A percentile compares a stretch with the other conserved stretches of the same genome.
phyloP scores from a whole-genome alignment of 2,329 filamentous ascomycete species.

The Pseudocercospora crystallina region DNA sequence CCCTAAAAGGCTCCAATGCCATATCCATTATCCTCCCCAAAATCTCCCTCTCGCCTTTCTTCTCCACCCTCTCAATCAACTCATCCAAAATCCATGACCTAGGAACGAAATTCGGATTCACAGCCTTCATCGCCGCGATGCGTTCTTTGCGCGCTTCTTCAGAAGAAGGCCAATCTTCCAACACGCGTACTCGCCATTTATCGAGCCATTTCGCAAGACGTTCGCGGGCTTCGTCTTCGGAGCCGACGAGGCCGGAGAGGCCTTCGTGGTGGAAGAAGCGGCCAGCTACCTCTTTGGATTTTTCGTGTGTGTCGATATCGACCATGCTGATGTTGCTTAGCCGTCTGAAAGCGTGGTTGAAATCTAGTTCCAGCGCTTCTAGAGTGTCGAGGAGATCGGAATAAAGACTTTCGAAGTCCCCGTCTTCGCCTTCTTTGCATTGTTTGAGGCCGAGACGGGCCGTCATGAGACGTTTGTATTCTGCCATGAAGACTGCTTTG shows the following conservation, averaged over 20 bases:
- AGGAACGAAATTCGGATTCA: constrained; percentile 92
- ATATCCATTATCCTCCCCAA: constrained; percentile 77
- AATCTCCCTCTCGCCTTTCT: constrained; percentile 76
- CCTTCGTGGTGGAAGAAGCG: constrained; percentile 81
- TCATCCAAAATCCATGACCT: constrained; percentile 92
- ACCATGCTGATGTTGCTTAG: constrained; percentile 64
- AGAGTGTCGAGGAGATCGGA: constrained; percentile 80
- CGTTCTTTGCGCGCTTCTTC: constrained; percentile 60
- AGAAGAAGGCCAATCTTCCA: constrained; percentile 72
- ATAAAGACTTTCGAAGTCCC: constrained; percentile 78
- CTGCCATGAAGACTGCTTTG: constrained; percentile 79
- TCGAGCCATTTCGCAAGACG: constrained; percentile 76
- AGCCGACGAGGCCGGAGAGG: constrained; percentile 56
- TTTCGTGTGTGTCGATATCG: constrained; percentile 64
- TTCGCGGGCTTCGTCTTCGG: constrained; percentile 63
- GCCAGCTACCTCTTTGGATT: constrained; percentile 63
- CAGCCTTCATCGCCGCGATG: constrained; percentile 71
- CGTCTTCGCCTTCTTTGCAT: constrained; percentile 63
- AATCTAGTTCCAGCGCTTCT: constrained; percentile 81
- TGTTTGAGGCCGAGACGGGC: constrained; percentile 72
- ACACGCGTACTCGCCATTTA: constrained; percentile 69
- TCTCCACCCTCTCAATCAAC: constrained; percentile 84
- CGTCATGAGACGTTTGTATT: constrained; percentile 86
- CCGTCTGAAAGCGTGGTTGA: constrained; percentile 88
- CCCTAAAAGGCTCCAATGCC: constrained; percentile 79